Percentiles rank a stretch among this genome's conserved stretches.
Evolutionary conservation across 768 basidiomycete genomes (phyloP).

Genomic region (Pleurotus pulmonarius): DNA sequence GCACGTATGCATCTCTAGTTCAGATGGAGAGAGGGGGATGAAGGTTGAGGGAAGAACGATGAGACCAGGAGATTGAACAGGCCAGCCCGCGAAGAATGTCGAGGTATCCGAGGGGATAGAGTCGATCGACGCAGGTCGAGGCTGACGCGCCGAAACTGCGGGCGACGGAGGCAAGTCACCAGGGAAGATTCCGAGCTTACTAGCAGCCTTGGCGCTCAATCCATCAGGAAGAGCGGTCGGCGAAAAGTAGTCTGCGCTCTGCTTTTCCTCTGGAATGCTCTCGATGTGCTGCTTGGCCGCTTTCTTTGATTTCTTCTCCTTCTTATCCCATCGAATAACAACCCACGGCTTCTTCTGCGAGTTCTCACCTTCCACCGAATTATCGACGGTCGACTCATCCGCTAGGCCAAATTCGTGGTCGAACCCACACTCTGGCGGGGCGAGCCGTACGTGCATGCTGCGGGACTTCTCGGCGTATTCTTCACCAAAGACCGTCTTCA

Average conservation of each 20-base stretch:
- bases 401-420: slow-evolving; percentile 18
- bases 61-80: slow-evolving; percentile 59
- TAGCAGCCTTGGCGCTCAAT: slow-evolving; percentile 34
- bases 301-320: slow-evolving; percentile 23
- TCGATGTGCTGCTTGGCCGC: slow-evolving; percentile 22
- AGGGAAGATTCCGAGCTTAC: slow-evolving; percentile 34
- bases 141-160: slow-evolving; percentile 18
- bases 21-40: slow-evolving; percentile 50
- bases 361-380: slow-evolving; percentile 12
- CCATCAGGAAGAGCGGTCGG: slow-evolving; percentile 2
- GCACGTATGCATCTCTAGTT: slow-evolving; percentile 75
- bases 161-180: slow-evolving; percentile 25
- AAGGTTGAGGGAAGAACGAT: slow-evolving; percentile 58
- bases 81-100: slow-evolving; percentile 10
- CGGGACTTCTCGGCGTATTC: slow-evolving; percentile 38
- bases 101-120: slow-evolving; percentile 7
- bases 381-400: slow-evolving; percentile 26
- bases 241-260: not conserved
- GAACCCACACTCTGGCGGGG: slow-evolving; percentile 35
- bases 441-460: slow-evolving; percentile 54
- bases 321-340: slow-evolving; percentile 31
- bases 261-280: slow-evolving; percentile 5
- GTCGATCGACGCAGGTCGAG: slow-evolving; percentile 7
- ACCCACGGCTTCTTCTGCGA: slow-evolving; percentile 28
- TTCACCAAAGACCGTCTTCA: slow-evolving; percentile 50